These are phyloP conservation scores for Cubamyces lactineus DNA, from an alignment of 768 basidiomycete genomes.

Conservation along the genomic window DNA sequence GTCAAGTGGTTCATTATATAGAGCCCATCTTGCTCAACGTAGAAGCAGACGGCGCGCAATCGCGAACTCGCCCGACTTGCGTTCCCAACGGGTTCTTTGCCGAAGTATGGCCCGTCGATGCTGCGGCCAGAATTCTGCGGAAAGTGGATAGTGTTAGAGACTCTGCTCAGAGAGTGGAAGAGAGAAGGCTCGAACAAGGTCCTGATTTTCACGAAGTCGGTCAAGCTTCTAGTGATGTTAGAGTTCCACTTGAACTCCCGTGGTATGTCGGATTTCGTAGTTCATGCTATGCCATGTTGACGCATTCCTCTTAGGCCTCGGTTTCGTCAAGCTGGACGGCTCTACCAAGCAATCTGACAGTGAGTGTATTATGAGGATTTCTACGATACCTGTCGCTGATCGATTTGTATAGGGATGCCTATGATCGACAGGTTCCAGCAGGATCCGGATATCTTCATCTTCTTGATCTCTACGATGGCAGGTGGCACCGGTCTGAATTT, in stretches of 20 bases:
- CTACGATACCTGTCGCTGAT: constrained; percentile 8
- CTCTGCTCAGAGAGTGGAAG: constrained; percentile 67
- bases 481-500: constrained; percentile 92
- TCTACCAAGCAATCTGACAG: constrained; percentile 50
- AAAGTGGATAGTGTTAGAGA: constrained; percentile 79
- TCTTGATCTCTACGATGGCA: constrained; percentile 88
- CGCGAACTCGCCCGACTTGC: constrained; percentile 63
- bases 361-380: neutral
- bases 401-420: constrained; percentile 64
- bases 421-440: constrained; percentile 84
- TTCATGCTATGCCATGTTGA: neutral
- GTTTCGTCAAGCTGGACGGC: constrained; percentile 82
- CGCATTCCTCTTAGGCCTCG: constrained; percentile 41
- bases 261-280: constrained; percentile 42
- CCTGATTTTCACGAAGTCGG: constrained; percentile 90
- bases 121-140: constrained; percentile 73
- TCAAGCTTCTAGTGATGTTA: constrained; percentile 87
- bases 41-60: constrained; percentile 52
- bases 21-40: neutral
- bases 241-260: constrained; percentile 68
- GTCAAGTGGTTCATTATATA: neutral
- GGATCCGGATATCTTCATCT: constrained; percentile 73
- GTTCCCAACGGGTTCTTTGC: constrained; percentile 60
- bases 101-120: constrained; percentile 65
- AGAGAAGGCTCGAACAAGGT: constrained; percentile 79